Percentiles rank a stretch among this genome's conserved stretches.
These are phyloP conservation scores for Backusella luteola DNA, from an alignment of 192 early-diverging fungal genomes.

Conservation along the genomic window DNA sequence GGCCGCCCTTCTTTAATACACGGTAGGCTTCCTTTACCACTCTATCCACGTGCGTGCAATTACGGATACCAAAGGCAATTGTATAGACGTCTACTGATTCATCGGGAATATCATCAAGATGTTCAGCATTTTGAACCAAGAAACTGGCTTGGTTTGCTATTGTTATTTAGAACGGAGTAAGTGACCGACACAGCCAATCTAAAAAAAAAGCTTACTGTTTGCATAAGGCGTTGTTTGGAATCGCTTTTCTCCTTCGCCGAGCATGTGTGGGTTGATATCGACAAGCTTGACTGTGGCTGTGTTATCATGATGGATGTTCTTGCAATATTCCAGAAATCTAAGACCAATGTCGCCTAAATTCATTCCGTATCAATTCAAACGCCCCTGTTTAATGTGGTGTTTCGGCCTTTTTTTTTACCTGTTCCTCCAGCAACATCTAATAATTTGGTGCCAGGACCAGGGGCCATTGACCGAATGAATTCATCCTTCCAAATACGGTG, in stretches of 20 bases:
- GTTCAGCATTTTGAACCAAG: conserved; percentile 88
- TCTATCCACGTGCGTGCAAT: conserved; percentile 90
- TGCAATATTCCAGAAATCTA: conserved; percentile 87
- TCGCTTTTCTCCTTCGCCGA: conserved; percentile 81
- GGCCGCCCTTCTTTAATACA: conserved; percentile 92
- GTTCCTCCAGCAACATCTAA: conserved; percentile 98
- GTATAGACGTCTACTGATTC: conserved; percentile 90
- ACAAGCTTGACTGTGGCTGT: conserved; percentile 80
- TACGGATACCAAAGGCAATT: conserved; percentile 98
- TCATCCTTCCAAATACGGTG: conserved; percentile 98
- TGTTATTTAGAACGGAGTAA: conserved; percentile 6
- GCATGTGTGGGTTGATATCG: conserved; percentile 97
- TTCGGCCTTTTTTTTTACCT: conserved; percentile 43
- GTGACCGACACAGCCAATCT: conserved; percentile 21
- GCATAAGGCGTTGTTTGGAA: conserved; percentile 56
- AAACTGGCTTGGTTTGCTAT: conserved; percentile 66
- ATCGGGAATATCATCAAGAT: conserved; percentile 69
- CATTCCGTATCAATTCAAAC: background rate
- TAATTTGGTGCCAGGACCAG: conserved; percentile 75
- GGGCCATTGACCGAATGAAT: conserved; percentile 81
- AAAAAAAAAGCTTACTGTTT: conserved; percentile 37
- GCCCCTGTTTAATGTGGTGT: background rate
- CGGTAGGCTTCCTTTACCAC: conserved; percentile 90
- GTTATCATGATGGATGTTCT: conserved; percentile 60
- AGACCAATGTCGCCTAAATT: conserved; percentile 86